Evolutionary conservation across 148 eudicot species (phyloP), one percentile per base, ranked within the genome.

Genomic region (Vaccinium vitisidaea): DNA sequence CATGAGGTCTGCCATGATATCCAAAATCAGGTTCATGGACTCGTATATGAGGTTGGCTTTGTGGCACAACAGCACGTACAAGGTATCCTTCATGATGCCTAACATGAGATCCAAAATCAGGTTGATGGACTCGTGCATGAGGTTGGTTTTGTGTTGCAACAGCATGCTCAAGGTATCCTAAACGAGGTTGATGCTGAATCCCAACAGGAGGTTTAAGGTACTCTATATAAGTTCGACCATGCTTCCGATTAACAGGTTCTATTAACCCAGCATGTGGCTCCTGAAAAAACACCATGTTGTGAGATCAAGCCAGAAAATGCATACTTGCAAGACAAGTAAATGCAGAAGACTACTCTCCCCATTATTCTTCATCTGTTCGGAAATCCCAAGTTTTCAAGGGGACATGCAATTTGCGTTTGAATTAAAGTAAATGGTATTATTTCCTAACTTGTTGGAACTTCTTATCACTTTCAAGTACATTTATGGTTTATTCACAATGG

Each of bases 251-350:
- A n/a, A 70, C 82, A 30, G 87, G 85, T 23, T 87, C 85, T 69
- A 87, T 12, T 53, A 76, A 82, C 36, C 89, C 87, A 87, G 86
- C 87, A 82, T 84, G 89, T 49, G 87, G 89, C 82, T 81, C 87
- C 89, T 87, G 84, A 65, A 82, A 77, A 53, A 73, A 11, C 55
- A 79, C 53, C 81, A 50, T 80, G 71, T 74, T 50, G 32, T 18
- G n/a, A 48, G 5, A 55, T 77, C 43, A 75, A 50, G 70, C 55
- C 49, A 39, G 36, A 16, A 18, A 80, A 49, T 21, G 4, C 8
- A 27, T 6, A 75, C 39, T 55, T 56, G 74, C 39, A 69, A 69
- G 74, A 30, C 39, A 11, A 13, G 13, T 14, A 30, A 69, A 27
- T 27, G 36, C 43, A 11, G 15, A 55, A 55, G 13, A 55, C 13